Base-by-base conservation (phyloP, 192 early-diverging fungal species). In the Linnemannia hyalina region DNA sequence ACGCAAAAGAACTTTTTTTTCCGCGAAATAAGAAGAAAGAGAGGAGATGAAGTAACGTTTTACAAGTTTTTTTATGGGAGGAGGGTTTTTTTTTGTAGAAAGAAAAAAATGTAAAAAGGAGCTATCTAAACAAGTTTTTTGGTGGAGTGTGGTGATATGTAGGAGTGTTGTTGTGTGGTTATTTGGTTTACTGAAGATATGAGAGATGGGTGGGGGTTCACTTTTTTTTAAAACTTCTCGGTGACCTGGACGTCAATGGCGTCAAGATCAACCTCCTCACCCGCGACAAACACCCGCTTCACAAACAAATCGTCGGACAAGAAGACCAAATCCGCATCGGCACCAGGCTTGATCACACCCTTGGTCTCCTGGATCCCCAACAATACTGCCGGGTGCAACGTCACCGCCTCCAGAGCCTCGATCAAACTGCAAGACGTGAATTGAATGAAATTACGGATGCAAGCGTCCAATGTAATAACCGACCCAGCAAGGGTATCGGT, bases 361-460 rank as follows among this genome's bases (percentile, higher is more conserved):
- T 96, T 97, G 36, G 88, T 81, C 75, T 93, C 80, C 26, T 92
- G 82, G 49, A 97, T 95, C 13, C 95, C 95, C 29, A 97, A 88
- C 68, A 93, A 82, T 76, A 92, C 91, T 4, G 96, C 96, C 3
- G 96, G 95, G 73, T 95, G 93, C 46, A 96, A 73, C 0, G 96
- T 96, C 6, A 95, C 96, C 29, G 94, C 93, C 70, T 96, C 95
- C 52, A 97, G 88, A 7, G 95, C 96, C 82, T 97, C 95, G 35
- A 96, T 93, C 35, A 94, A 74, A 18, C 92, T 92, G 52, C 95
- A 96, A 3, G 93, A 93, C 16, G 95, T 95, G 81, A 95, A 97
- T 55, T 92, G 88, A 63, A 91, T 90, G 85, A 97, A 95, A 80
- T 97, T 97, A 68, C 92, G 90, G 71, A 97, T 91, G 83, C 95